Evolutionary conservation across 768 basidiomycete genomes (phyloP).

Genomic region (Cystobasidium tubakii): DNA sequence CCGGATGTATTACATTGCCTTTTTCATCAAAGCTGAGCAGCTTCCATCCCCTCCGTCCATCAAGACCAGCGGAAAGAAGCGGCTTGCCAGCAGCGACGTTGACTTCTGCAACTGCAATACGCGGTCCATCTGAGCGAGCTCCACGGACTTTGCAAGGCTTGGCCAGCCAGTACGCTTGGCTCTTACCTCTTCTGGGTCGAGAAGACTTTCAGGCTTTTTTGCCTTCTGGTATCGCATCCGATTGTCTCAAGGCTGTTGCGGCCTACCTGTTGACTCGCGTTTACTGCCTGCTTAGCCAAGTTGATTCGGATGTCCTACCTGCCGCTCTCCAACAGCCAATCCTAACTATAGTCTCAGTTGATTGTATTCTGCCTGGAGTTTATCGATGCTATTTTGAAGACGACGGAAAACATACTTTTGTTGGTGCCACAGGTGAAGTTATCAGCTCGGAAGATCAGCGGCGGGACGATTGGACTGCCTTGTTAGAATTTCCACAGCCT

Average conservation of each 20-base stretch:
- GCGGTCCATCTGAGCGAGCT: not conserved
- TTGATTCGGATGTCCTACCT: not conserved
- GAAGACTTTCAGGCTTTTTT: not conserved
- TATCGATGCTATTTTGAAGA: not conserved
- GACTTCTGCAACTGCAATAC: not conserved
- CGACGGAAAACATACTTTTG: not conserved
- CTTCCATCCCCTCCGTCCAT: not conserved
- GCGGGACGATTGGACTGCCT: not conserved
- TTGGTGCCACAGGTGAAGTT: not conserved
- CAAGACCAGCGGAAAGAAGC: not conserved
- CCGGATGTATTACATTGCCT: not conserved
- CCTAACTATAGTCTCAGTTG: not conserved
- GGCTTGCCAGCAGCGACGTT: not conserved
- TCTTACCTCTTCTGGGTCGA: not conserved
- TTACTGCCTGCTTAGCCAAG: not conserved
- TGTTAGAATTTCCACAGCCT: not conserved
- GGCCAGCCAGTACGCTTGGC: not conserved
- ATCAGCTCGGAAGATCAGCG: not conserved
- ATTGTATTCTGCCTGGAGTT: not conserved
- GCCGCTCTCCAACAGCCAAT: not conserved
- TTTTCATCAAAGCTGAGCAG: not conserved
- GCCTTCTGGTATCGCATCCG: not conserved
- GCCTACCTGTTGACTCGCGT: slow-evolving; percentile 1
- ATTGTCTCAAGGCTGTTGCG: not conserved
- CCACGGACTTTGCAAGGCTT: not conserved